Conservation (phyloP, 2,329 filamentous ascomycete genomes). For the Arthrinium puccinioides region DNA sequence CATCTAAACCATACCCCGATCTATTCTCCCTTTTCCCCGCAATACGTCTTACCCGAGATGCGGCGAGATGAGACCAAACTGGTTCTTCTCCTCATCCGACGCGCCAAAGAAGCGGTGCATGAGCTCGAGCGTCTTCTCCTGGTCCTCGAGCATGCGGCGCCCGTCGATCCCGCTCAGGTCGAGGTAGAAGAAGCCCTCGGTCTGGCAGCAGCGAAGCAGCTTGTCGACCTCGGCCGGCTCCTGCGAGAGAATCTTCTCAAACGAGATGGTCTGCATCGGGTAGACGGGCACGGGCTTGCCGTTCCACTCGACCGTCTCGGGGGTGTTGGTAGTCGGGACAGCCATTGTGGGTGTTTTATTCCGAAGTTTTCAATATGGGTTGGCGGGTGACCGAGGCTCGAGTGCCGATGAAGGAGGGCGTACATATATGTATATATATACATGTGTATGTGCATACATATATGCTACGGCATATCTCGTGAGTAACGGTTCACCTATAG, state of each 20-base stretch:
- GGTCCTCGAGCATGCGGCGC: constrained; percentile 42
- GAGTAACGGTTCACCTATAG: too few relatives aligned
- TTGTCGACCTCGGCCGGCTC: constrained; percentile 46
- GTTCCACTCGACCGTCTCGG: constrained; percentile 40
- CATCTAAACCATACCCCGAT: not conserved
- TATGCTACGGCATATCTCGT: too few relatives aligned
- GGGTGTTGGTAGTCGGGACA: constrained; percentile 28
- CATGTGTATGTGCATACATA: too few relatives aligned
- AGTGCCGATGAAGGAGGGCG: too few relatives aligned
- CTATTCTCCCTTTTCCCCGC: not conserved
- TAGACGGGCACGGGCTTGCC: constrained; percentile 42
- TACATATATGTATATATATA: too few relatives aligned
- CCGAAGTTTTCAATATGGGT: too few relatives aligned
- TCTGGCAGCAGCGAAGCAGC: constrained; percentile 39
- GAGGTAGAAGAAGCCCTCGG: constrained; percentile 49
- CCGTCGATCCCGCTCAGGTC: constrained; percentile 46
- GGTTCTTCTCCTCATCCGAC: constrained; percentile 47
- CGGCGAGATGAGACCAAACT: constrained; percentile 45
- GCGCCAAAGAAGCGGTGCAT: constrained; percentile 50
- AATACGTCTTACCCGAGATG: constrained; percentile 36
- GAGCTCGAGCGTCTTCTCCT: constrained; percentile 42
- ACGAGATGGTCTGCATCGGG: constrained; percentile 45
- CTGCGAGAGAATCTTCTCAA: constrained; percentile 42
- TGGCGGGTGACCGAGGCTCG: too few relatives aligned
- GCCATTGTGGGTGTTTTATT: constrained; percentile 27